Conservation (phyloP, 495 filamentous ascomycete genomes). For the Xylaria nigripes region DNA sequence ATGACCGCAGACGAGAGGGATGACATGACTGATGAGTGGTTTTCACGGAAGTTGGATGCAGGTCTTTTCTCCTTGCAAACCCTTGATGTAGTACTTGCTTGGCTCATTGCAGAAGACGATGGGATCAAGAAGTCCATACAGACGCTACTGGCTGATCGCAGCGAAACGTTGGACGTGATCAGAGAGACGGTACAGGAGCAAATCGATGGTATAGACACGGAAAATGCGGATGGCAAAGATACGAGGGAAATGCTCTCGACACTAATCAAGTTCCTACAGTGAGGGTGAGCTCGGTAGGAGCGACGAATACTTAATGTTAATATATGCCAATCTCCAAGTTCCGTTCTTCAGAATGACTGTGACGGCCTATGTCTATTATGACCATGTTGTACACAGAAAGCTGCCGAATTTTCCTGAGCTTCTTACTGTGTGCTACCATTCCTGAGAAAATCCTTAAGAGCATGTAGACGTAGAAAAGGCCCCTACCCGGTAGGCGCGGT, state of each 20-base stretch:
- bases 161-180: constrained; percentile 55
- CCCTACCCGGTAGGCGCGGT: background rate
- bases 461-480: background rate
- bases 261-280: constrained; percentile 52
- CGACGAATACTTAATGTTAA: constrained; percentile 15
- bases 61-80: constrained; percentile 82
- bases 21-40: constrained; percentile 56
- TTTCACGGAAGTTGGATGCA: constrained; percentile 75
- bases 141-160: constrained; percentile 55
- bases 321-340: constrained; percentile 11
- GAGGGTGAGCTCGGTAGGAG: constrained; percentile 17
- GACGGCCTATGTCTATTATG: background rate
- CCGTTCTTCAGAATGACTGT: constrained; percentile 1
- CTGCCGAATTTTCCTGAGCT: background rate
- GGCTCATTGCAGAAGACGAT: constrained; percentile 86
- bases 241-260: constrained; percentile 63
- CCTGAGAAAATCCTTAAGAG: background rate
- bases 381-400: background rate
- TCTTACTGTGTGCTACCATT: background rate
- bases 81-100: constrained; percentile 81
- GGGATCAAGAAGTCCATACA: constrained; percentile 63
- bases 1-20: constrained; percentile 54
- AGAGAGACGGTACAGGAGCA: constrained; percentile 61
- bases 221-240: constrained; percentile 48
- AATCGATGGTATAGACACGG: constrained; percentile 51